A percentile compares a stretch with the other conserved stretches of the same genome.
These are phyloP conservation scores for Metschnikowia matae DNA, from an alignment of 805 yeast species.

Conservation along the genomic window DNA sequence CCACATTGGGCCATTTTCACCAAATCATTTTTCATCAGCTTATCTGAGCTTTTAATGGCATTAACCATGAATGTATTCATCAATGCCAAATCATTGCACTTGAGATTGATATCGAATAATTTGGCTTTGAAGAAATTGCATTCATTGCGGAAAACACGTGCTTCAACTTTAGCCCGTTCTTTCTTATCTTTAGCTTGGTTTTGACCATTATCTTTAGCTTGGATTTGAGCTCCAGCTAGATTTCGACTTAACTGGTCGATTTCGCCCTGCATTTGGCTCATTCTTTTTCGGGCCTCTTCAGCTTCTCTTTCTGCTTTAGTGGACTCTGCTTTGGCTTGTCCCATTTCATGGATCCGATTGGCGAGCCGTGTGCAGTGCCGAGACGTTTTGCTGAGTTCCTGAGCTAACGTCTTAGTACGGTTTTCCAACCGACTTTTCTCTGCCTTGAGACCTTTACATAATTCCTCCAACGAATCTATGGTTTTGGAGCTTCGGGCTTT, in stretches of 20 bases:
- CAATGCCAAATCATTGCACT: slow-evolving; percentile 30
- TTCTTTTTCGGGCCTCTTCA: slow-evolving; percentile 6
- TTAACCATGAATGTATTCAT: slow-evolving; percentile 32
- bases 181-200: not conserved
- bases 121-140: slow-evolving; percentile 45
- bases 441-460: slow-evolving; percentile 21
- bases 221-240: slow-evolving; percentile 22
- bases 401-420: slow-evolving; percentile 23
- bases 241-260: slow-evolving; percentile 26
- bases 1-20: slow-evolving; percentile 28
- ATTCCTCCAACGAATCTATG: slow-evolving; percentile 27
- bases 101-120: slow-evolving; percentile 40
- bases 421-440: slow-evolving; percentile 31
- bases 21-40: slow-evolving; percentile 24
- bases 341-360: slow-evolving; percentile 23
- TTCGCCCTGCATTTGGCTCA: slow-evolving; percentile 24
- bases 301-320: too few species aligned
- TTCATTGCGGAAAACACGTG: slow-evolving; percentile 33
- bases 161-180: not conserved
- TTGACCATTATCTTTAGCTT: slow-evolving; percentile 5
- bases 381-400: slow-evolving; percentile 29
- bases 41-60: slow-evolving; percentile 27
- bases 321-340: slow-evolving; percentile 2
- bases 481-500: slow-evolving; percentile 22
- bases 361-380: slow-evolving; percentile 30